Evolutionary conservation across 768 basidiomycete genomes (phyloP), one percentile per base, ranked within the genome.

Genomic region (Leccinellum rugosiceps): DNA sequence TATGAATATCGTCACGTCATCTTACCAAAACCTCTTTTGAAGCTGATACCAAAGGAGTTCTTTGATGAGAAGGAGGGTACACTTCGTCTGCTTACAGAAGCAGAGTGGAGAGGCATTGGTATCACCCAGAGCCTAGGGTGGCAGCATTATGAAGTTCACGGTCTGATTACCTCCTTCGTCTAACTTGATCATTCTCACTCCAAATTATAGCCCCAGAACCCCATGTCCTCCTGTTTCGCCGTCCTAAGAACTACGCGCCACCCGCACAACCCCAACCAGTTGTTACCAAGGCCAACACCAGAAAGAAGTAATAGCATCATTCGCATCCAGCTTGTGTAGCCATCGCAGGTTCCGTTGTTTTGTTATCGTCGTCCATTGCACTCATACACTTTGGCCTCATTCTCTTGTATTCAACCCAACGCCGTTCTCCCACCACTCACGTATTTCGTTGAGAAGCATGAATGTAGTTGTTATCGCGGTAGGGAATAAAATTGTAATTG

Each of bases 1-100:
- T 97, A 83, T 73, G 95, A 98, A 79, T 98, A 98, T 71, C 90
- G 93, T 56, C 96, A 98, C 74, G 96, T 99, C 63, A 97, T 97
- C 64, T 78, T 99, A 19, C 96, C 96, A 6, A 97, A 97, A 71
- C 90, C 89, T 56, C 85, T 98, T 63, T 81, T 98, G 74, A 94
- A 96, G 77, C 80, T 95, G 76, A 82, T 99, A 28, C 97, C 96
- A 5, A 92, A 94, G 71, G 80, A 86, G 28, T 87, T 85, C 67
- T 94, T 93, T 70, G 85, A 82, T 43, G 82, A 84, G 57, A 89
- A 93, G 61, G 80, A 83, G 43, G 91, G 92, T 6, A 83, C 87
- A 4, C 79, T 98, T 53, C 84, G 94, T 4, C 82, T 98, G 43
- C 76, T 98, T 56, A 72, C 83, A 3, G 96, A 99, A 69, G 75